Percentiles rank a stretch among this genome's conserved stretches.
Evolutionary conservation across 2,329 filamentous ascomycete species (phyloP).

Genomic region (Arthrobotrys entomopaga): DNA sequence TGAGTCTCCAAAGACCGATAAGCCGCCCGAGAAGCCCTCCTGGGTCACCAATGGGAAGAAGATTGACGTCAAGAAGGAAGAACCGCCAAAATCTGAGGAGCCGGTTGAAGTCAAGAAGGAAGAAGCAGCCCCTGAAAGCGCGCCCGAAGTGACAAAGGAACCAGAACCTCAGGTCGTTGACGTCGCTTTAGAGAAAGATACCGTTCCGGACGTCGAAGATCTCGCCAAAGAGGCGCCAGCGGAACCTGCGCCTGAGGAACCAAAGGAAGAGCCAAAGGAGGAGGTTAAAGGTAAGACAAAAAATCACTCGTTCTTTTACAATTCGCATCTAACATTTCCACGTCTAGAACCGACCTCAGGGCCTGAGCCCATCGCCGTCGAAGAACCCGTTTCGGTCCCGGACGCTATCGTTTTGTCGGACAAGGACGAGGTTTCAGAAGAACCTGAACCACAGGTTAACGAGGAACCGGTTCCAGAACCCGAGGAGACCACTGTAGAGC

Average conservation of each 20-base stretch:
- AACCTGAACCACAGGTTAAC: constrained; percentile 33
- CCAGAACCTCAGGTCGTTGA: constrained; percentile 30
- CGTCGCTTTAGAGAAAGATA: constrained; percentile 25
- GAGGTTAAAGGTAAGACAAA: constrained; percentile 13
- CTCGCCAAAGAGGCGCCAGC: constrained; percentile 27
- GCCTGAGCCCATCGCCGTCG: constrained; percentile 14
- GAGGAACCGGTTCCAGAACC: constrained; percentile 26
- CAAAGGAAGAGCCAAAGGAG: constrained; percentile 18
- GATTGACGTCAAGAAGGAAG: constrained; percentile 17
- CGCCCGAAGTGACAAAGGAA: constrained; percentile 34
- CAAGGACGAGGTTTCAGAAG: constrained; percentile 31
- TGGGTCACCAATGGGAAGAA: constrained; percentile 38
- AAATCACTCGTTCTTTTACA: neutral
- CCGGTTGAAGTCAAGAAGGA: constrained; percentile 23
- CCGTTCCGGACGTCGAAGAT: constrained; percentile 37
- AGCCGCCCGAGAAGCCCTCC: constrained; percentile 8
- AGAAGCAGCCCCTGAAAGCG: constrained; percentile 23
- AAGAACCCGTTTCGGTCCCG: constrained; percentile 21
- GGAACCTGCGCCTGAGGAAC: constrained; percentile 23
- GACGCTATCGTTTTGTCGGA: constrained; percentile 34
- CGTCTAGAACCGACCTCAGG: constrained; percentile 33
- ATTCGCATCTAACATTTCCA: constrained; percentile 15
- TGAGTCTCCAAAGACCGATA: constrained; percentile 52
- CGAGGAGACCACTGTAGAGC: constrained; percentile 22
- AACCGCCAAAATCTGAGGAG: constrained; percentile 23